These are phyloP conservation scores for Cercospora citrullina DNA, from an alignment of 2,329 filamentous ascomycete genomes.

Conservation along the genomic window DNA sequence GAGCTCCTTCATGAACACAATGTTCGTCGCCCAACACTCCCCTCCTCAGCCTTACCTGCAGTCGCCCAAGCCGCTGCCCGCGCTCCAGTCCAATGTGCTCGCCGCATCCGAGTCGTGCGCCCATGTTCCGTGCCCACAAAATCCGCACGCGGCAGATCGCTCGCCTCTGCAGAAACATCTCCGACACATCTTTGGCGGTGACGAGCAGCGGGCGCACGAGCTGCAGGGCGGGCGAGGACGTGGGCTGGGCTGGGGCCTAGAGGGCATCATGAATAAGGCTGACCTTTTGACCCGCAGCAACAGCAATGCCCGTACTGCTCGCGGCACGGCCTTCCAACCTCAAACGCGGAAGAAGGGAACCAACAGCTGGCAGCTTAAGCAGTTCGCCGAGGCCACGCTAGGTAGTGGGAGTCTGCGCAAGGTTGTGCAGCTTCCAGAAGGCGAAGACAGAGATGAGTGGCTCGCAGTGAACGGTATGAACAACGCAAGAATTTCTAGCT, in stretches of 20 bases:
- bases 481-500: neutral
- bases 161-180: constrained; percentile 39
- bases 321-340: constrained; percentile 87
- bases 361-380: constrained; percentile 87
- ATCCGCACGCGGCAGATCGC: constrained; percentile 35
- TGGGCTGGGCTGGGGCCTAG: constrained; percentile 28
- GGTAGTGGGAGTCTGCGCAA: constrained; percentile 93
- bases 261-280: constrained; percentile 34
- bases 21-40: constrained; percentile 58
- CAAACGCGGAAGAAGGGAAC: constrained; percentile 82
- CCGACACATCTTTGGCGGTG: constrained; percentile 31
- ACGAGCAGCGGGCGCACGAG: constrained; percentile 29
- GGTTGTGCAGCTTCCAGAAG: constrained; percentile 93
- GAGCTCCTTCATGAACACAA: constrained; percentile 79
- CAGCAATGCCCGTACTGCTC: constrained; percentile 58
- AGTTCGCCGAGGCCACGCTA: constrained; percentile 96
- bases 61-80: constrained; percentile 42
- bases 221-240: constrained; percentile 21
- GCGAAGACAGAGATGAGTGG: constrained; percentile 98
- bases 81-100: constrained; percentile 46
- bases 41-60: constrained; percentile 9
- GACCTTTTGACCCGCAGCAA: constrained; percentile 44
- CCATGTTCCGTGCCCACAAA: constrained; percentile 32
- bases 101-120: constrained; percentile 45
- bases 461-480: constrained; percentile 84